Percentiles rank a stretch among this genome's conserved stretches.
phyloP scores from a whole-genome alignment of 441 rosid genomes.

The Jatropha multifida region DNA sequence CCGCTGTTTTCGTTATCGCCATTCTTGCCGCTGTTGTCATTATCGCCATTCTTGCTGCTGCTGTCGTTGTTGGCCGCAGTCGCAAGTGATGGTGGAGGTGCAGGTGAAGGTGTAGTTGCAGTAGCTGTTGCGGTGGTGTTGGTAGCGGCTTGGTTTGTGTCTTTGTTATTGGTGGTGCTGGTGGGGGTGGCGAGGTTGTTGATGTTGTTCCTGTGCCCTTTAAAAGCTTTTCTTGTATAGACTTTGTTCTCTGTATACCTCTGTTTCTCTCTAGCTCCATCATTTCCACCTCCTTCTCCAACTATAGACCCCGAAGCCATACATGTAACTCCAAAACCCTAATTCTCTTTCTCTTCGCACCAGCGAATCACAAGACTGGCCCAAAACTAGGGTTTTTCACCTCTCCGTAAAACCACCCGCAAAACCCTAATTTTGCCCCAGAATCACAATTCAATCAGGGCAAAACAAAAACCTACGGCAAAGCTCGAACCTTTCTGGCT shows the following conservation, averaged over 20 bases:
- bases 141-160: neutral
- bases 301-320: slow-evolving; percentile 92
- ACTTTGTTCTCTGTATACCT: slow-evolving; percentile 60
- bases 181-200: slow-evolving; percentile 15
- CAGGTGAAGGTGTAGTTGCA: neutral
- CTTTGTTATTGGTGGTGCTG: slow-evolving; percentile 2
- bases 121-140: neutral
- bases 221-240: slow-evolving; percentile 74
- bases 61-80: neutral
- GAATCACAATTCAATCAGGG: slow-evolving; percentile 23
- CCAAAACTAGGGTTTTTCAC: slow-evolving; percentile 28
- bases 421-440: slow-evolving; percentile 48
- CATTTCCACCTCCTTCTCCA: slow-evolving; percentile 58
- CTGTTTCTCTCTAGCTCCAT: slow-evolving; percentile 64
- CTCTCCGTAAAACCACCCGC: slow-evolving; percentile 16
- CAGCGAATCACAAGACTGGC: neutral
- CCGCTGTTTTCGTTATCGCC: neutral
- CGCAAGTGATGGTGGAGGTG: neutral
- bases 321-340: slow-evolving; percentile 66
- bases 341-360: slow-evolving; percentile 29
- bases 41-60: neutral
- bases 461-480: slow-evolving; percentile 10
- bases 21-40: neutral
- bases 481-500: slow-evolving; percentile 4
- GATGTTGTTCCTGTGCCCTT: slow-evolving; percentile 42